Conservation (phyloP, 2,329 filamentous ascomycete genomes). For the Erysiphe pisi region DNA sequence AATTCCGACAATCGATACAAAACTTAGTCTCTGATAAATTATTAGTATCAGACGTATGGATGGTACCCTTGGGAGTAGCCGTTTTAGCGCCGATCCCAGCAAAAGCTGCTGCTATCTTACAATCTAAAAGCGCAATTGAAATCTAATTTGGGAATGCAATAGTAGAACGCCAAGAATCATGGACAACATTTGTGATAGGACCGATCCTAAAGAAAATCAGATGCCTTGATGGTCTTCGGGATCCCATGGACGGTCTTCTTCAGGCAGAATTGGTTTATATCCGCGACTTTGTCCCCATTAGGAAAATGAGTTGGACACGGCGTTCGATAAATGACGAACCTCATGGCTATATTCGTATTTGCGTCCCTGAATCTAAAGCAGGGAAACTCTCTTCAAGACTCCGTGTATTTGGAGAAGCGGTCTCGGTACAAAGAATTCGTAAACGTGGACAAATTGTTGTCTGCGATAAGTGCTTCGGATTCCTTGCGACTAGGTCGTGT, state of each 20-base stretch:
- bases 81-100: no score
- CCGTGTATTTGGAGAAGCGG: constrained; percentile 9
- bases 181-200: background rate
- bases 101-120: no score
- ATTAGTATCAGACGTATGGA: no score
- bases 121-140: no score
- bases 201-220: background rate
- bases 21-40: no score
- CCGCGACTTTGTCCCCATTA: background rate
- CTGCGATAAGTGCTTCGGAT: background rate
- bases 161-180: background rate
- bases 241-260: background rate
- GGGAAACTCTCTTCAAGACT: background rate
- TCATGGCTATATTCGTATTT: background rate
- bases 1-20: no score
- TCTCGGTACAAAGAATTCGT: background rate
- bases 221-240: background rate
- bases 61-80: no score
- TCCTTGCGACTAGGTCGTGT: constrained; percentile 1
- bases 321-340: background rate
- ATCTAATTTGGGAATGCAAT: no score
- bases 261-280: background rate
- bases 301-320: background rate
- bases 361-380: background rate
- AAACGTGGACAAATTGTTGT: background rate